A percentile compares a stretch with the other conserved stretches of the same genome.
These are phyloP conservation scores for Neurospora tetrasperma DNA, from an alignment of 495 filamentous ascomycete species.

Conservation along the genomic window DNA sequence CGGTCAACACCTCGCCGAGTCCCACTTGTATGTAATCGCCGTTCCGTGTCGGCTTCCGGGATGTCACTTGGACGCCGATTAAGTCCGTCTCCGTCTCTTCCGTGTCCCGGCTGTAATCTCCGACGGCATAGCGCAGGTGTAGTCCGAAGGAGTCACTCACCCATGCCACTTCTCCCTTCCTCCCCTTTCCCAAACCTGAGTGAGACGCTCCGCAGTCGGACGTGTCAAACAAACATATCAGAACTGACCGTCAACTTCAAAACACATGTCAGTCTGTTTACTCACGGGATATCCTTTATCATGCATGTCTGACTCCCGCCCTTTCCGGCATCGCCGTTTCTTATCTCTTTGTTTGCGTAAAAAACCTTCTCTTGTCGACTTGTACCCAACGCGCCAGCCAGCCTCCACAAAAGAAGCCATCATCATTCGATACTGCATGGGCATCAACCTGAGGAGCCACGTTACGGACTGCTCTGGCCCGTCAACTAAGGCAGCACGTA, in stretches of 20 bases:
- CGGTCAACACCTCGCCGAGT: too few species aligned
- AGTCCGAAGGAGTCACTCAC: background rate
- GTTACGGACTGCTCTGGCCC: background rate
- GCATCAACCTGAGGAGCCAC: background rate
- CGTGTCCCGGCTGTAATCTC: background rate
- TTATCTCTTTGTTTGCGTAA: background rate
- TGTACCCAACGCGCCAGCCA: background rate
- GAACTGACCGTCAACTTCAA: background rate
- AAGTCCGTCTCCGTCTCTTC: background rate
- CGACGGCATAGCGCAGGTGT: background rate
- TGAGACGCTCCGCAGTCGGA: background rate
- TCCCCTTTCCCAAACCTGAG: background rate
- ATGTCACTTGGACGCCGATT: background rate
- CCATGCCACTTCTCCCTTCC: background rate
- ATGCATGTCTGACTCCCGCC: background rate
- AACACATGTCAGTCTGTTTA: background rate
- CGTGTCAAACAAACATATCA: background rate
- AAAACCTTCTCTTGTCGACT: background rate
- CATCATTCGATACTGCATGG: background rate
- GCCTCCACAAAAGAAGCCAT: background rate
- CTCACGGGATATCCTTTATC: background rate
- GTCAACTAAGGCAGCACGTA: background rate
- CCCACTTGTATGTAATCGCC: too few species aligned
- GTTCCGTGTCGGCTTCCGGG: background rate
- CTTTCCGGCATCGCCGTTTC: background rate